These are phyloP conservation scores for Spizellomyces punctatus DNA, from an alignment of 192 early-diverging fungal species.

Conservation along the genomic window DNA sequence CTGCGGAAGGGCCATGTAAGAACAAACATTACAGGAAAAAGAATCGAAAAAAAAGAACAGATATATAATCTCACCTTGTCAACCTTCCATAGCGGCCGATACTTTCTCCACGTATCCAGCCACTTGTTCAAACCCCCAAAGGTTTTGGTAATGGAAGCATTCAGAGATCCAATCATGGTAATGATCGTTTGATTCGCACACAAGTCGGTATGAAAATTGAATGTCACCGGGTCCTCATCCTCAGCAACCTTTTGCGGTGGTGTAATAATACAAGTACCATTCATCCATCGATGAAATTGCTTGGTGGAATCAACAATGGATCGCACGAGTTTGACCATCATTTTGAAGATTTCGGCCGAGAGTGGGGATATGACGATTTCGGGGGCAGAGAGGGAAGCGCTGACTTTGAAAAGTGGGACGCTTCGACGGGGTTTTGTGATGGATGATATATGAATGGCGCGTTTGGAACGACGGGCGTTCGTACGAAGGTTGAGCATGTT, in stretches of 20 bases:
- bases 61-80: conserved; percentile 51
- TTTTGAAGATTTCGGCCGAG: conserved; percentile 59
- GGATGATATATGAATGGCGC: background rate
- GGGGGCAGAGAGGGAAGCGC: conserved; percentile 59
- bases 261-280: conserved; percentile 62
- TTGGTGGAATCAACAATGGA: conserved; percentile 65
- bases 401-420: conserved; percentile 56
- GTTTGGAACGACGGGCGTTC: background rate
- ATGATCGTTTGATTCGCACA: conserved; percentile 51
- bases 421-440: conserved; percentile 30
- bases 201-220: conserved; percentile 61
- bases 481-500: conserved; percentile 29
- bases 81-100: conserved; percentile 65
- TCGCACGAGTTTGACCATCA: conserved; percentile 62
- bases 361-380: conserved; percentile 63
- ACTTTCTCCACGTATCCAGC: conserved; percentile 63
- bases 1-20: conserved; percentile 22
- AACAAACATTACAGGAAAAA: background rate
- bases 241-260: conserved; percentile 59
- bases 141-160: conserved; percentile 50
- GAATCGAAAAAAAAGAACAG: background rate
- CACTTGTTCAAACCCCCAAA: conserved; percentile 54
- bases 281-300: conserved; percentile 65
- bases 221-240: conserved; percentile 59
- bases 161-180: conserved; percentile 47